phyloP scores from a whole-genome alignment of 2,329 filamentous ascomycete species.

The Diatrype stigma region DNA sequence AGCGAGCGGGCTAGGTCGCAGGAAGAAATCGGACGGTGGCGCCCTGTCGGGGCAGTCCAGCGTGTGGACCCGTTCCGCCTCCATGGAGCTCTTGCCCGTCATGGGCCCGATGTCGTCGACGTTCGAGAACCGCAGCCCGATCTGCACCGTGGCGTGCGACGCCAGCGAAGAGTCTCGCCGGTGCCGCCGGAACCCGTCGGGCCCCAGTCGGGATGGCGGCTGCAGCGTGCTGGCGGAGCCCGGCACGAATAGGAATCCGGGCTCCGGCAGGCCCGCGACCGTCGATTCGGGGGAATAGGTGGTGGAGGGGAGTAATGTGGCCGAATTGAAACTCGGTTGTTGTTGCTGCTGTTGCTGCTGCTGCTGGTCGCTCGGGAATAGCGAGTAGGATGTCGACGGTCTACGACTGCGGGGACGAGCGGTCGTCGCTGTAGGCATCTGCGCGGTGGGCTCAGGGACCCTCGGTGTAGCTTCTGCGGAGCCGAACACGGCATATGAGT shows the following conservation, averaged over 20 bases:
- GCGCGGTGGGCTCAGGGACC: slow-evolving; percentile 28
- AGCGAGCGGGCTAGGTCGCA: slow-evolving; percentile 29
- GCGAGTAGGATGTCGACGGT: slow-evolving; percentile 32
- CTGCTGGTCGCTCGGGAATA: slow-evolving; percentile 35
- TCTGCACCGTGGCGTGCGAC: slow-evolving; percentile 67
- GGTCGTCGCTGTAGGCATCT: slow-evolving; percentile 20
- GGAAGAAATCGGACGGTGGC: slow-evolving; percentile 6
- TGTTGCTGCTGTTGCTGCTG: too few species aligned
- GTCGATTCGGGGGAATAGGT: slow-evolving; percentile 36
- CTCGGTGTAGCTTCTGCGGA: slow-evolving; percentile 16
- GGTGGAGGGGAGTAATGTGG: slow-evolving; percentile 42
- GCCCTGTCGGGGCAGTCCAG: slow-evolving; percentile 30
- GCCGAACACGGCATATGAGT: slow-evolving; percentile 29
- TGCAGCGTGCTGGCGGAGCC: slow-evolving; percentile 27
- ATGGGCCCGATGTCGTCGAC: slow-evolving; percentile 45
- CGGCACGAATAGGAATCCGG: slow-evolving; percentile 5
- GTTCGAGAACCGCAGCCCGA: slow-evolving; percentile 64
- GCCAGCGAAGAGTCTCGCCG: slow-evolving; percentile 57
- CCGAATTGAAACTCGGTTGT: slow-evolving; percentile 28
- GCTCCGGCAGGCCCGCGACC: slow-evolving; percentile 7
- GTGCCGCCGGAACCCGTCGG: slow-evolving; percentile 37
- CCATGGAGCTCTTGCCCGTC: slow-evolving; percentile 24
- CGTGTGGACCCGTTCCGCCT: slow-evolving; percentile 34
- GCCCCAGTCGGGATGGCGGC: slow-evolving; percentile 42
- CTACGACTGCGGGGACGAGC: slow-evolving; percentile 28